Evolutionary conservation across 345 rosid species (phyloP), one percentile per base, ranked within the genome.

Genomic region (Salix exigua): DNA sequence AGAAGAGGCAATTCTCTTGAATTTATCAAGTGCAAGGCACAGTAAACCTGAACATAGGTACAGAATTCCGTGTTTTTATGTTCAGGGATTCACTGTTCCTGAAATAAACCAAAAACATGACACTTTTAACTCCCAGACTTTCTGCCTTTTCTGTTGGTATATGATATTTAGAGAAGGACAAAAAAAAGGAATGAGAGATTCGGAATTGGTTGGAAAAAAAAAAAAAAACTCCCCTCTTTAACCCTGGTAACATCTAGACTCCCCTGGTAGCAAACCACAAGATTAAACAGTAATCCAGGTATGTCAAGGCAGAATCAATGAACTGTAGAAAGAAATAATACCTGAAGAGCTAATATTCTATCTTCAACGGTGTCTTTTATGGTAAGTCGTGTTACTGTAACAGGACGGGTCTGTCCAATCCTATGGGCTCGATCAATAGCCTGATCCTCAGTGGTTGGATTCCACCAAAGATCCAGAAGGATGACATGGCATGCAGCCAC

Each of bases 401-500:
- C 97, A 26, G 98, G 88, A 77, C 94, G 94, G 61, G 99, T 95
- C 87, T 95, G 98, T 79, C 99, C 99, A 78, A 95, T 95, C 81
- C 99, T 91, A 86, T 93, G 99, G 55, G 99, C 97, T 81, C 98
- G 88, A 81, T 95, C 99, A 70, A 95, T 77, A 80, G 99, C 98
- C 85, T 95, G 97, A 85, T 95, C 97, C 88, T 91, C 97, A 2
- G 99, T 91, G 51, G 97, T 89, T 74, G 99, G 99, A 85, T 95
- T 95, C 99, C 98, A 95, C 99, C 99, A 95, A 51, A 91, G 96
- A 80, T 95, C 99, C 79, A 95, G 82, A 82, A 95, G 92, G 78
- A 95, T 88, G 75, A 95, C 99, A 84, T 93, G 97, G 77, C 88
- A 88, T 58, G 99, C 99, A 78, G 99, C 96, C 28, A 91, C 96